Conservation (phyloP, 805 yeast genomes). For the Henningerozyma blattae region DNA sequence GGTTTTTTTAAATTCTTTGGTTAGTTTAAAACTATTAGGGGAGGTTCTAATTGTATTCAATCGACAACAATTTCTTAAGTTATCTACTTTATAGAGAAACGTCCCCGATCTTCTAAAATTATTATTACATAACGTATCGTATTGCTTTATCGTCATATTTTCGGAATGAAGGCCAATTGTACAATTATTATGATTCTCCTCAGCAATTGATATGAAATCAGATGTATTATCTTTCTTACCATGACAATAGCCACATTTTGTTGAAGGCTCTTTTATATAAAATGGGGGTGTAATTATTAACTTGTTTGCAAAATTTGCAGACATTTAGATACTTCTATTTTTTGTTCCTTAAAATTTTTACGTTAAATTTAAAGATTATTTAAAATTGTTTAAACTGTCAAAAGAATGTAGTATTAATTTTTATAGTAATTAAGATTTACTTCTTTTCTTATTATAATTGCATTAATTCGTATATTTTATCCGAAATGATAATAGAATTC, state of each 20-base stretch:
- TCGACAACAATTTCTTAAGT: conserved; percentile 64
- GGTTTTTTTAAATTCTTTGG: conserved; percentile 56
- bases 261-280: conserved; percentile 27
- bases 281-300: no score
- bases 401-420: no score
- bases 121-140: conserved; percentile 53
- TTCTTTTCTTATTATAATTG: no score
- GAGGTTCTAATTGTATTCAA: conserved; percentile 65
- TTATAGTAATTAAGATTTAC: no score
- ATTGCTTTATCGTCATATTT: conserved; percentile 37
- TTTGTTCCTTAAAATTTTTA: no score
- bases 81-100: conserved; percentile 55
- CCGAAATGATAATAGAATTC: no score
- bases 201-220: conserved; percentile 30
- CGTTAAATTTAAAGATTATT: no score
- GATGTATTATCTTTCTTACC: conserved; percentile 31
- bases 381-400: no score
- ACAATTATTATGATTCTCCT: conserved; percentile 17
- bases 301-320: no score
- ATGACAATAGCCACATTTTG: conserved; percentile 65
- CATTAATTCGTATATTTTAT: no score
- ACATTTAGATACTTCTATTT: no score
- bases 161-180: conserved; percentile 31
- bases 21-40: conserved; percentile 31
- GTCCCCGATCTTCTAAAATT: conserved; percentile 77